These are phyloP conservation scores for Aphelidium insulamus DNA, from an alignment of 371 early-diverging fungal genomes.

Conservation along the genomic window DNA sequence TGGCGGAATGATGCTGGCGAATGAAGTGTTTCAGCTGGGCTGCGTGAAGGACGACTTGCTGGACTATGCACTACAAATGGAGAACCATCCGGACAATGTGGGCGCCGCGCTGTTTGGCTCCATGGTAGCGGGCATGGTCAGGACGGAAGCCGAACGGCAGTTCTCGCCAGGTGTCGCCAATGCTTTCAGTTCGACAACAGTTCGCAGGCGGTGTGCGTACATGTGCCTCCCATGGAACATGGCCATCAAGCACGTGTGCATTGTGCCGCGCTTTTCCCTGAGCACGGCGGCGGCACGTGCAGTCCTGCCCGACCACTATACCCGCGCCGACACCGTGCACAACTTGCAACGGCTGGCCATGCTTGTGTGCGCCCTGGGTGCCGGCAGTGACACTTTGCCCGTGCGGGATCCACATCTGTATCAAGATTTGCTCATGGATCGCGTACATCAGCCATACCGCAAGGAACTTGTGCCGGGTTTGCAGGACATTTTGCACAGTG, in stretches of 20 bases:
- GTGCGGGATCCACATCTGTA: neutral
- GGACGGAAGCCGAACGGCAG: slow-evolving; percentile 8
- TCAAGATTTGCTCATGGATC: slow-evolving; percentile 64
- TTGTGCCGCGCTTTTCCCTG: slow-evolving; percentile 76
- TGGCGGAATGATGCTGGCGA: slow-evolving; percentile 68
- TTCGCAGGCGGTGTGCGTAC: too few relatives aligned
- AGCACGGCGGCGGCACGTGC: slow-evolving; percentile 74
- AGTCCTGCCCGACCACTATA: slow-evolving; percentile 55
- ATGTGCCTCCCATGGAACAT: slow-evolving; percentile 36
- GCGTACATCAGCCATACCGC: slow-evolving; percentile 82
- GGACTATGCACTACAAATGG: slow-evolving; percentile 67
- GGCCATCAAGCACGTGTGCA: slow-evolving; percentile 53
- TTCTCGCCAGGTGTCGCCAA: slow-evolving; percentile 26
- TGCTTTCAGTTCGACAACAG: too few relatives aligned
- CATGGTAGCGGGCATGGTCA: slow-evolving; percentile 61
- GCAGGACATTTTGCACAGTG: slow-evolving; percentile 41
- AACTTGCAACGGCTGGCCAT: slow-evolving; percentile 83
- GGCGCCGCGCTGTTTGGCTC: slow-evolving; percentile 83
- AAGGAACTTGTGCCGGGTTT: slow-evolving; percentile 81
- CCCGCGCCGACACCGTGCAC: slow-evolving; percentile 57
- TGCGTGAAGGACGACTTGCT: slow-evolving; percentile 47
- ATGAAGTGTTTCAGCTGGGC: slow-evolving; percentile 39
- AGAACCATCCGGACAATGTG: slow-evolving; percentile 92
- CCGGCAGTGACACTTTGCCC: slow-evolving; percentile 6
- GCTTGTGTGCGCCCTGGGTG: slow-evolving; percentile 53